A percentile compares a stretch with the other conserved stretches of the same genome.
Conservation (phyloP, 208 protist genomes). For the Leishmania martiniquensis region DNA sequence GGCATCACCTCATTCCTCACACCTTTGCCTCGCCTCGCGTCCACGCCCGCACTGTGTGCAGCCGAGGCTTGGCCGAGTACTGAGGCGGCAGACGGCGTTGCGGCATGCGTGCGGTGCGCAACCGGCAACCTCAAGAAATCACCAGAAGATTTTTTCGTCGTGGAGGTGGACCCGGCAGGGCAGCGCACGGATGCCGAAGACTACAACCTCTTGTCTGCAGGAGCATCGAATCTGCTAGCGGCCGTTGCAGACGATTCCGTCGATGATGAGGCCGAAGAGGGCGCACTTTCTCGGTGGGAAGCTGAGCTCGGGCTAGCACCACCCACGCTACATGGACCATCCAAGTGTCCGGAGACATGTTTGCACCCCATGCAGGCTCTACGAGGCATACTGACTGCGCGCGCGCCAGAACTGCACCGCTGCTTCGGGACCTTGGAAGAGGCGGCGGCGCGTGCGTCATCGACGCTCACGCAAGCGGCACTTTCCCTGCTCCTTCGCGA, state of each 20-base stretch:
- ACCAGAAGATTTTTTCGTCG: constrained; percentile 80
- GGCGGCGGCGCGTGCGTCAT: constrained; percentile 2
- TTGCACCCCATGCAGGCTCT: background rate
- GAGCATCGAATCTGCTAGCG: background rate
- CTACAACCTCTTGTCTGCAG: constrained; percentile 25
- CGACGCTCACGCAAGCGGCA: background rate
- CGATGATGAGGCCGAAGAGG: background rate
- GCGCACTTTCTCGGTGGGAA: background rate
- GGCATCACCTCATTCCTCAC: constrained; percentile 47
- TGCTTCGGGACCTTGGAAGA: constrained; percentile 11
- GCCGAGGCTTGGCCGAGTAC: background rate
- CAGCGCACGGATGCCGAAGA: constrained; percentile 49
- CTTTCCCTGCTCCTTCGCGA: constrained; percentile 19
- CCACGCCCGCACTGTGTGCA: background rate
- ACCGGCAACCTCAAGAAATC: constrained; percentile 49
- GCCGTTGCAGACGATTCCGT: background rate
- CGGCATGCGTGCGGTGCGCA: constrained; percentile 6
- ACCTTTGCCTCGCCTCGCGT: background rate
- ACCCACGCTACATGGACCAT: background rate
- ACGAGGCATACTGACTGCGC: background rate
- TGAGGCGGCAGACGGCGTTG: background rate
- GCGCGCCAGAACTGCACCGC: background rate
- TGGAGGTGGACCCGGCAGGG: constrained; percentile 67
- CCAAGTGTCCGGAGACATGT: too few relatives aligned
- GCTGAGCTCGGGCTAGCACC: background rate